Evolutionary conservation across 2,329 filamentous ascomycete species (phyloP), one percentile per base, ranked within the genome.

Genomic region (Chrysoporthe cubensis): DNA sequence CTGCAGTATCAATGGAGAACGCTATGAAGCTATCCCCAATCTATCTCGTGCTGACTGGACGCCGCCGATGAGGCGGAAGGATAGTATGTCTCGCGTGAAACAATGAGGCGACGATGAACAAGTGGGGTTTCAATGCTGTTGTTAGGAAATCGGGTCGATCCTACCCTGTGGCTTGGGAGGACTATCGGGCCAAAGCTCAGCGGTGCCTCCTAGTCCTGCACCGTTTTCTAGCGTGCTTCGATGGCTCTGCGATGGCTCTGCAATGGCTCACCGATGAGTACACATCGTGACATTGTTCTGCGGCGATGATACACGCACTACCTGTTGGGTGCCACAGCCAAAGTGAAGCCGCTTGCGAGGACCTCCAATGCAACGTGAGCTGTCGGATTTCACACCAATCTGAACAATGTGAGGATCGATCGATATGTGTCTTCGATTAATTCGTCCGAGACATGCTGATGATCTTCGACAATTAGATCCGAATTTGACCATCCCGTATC

Each of bases 381-480:
- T 60, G 42, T 32, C 13, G 26, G 26, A 26, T 26, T 26, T 26
- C 2, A 26, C 26, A 26, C 26, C 26, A 26, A 26, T 0, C 26
- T 26, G 26, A 26, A 26, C 26, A 26, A 26, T 26, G 26, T 2
- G 26, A 26, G 0, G 26, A 26, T 26, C 26, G 13, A 34, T 6
- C 9, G 9, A 13, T n/a, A 11, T 21, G 56, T 58, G 56, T 34
- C 56, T 42, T 26, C 9, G 18, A 65, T n/a, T 48, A 43, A 63
- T 68, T 66, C 43, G 16, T 32, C 66, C 50, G 64, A 66, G 66
- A 68, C 66, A 68, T 63, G 52, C 43, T 66, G 26, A 14, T 52
- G 37, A 37, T n/a, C 0, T 44, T 48, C 26, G 56, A 63, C 11
- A n/a, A 4, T 21, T 16, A 43, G 18, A 18, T 34, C 58, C 58